Evolutionary conservation across 371 early-diverging fungal species (phyloP), one percentile per base, ranked within the genome.

Genomic region (Encephalitozoon hellem): DNA sequence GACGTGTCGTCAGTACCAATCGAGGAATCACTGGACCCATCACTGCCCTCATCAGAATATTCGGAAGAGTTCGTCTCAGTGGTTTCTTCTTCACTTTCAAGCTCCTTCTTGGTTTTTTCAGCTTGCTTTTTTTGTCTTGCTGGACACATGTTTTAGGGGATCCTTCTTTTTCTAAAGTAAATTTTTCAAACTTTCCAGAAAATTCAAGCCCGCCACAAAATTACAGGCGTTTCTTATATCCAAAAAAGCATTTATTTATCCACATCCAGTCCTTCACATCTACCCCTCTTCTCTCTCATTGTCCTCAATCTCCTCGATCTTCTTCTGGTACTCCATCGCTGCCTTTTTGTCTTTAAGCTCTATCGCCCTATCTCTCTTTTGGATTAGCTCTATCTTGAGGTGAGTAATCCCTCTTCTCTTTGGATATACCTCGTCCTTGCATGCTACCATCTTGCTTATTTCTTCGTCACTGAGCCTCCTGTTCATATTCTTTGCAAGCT

Each of bases 221-320:
- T 9, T 11, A 42, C 11, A 15, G 12, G 1, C 11, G 43, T 12
- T 12, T 42, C 6, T 9, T 42, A 42, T 15, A 42, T 11, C 15
- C 43, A 8, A 42, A 42, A 42, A 42, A 42, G 6, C 2, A 3
- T 47, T 47, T 47, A 47, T 47, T 47, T 21, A 47, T 18, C 15
- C n/a, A 18, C 21, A 18, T 21, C 0, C 5, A 18, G 49, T 15
- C 11, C 45, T 15, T 15, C 15, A 2, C 45, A 47, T 47, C 18
- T 47, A 47, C 49, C 15, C 18, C 21, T 3, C 15, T 4, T 21
- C 4, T 47, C 49, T 21, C 18, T 47, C 49, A 18, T 15, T 43
- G 28, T 78, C 78, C 54, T 78, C 78, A 12, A 78, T 59, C 43
- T 81, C 64, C 34, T 80, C 76, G 11, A 84, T 59, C 55, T 74